Conservation (phyloP, 2,329 filamentous ascomycete genomes). For the Ciborinia camelliae region DNA sequence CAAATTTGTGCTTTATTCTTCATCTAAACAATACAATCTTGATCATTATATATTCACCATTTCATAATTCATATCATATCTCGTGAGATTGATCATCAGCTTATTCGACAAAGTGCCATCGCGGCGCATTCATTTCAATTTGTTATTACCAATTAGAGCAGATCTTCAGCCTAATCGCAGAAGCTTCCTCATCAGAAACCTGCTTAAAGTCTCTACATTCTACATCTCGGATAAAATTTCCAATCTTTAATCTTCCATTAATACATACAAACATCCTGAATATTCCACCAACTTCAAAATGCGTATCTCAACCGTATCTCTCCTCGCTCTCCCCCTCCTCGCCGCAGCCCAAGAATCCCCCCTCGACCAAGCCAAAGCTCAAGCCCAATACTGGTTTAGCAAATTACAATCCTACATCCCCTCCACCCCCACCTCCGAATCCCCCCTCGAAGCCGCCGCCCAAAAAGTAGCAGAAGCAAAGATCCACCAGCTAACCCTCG, state of each 20-base stretch:
- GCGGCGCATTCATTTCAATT: conserved; percentile 17
- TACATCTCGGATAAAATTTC: not conserved
- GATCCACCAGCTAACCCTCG: conserved; percentile 58
- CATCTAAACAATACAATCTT: not conserved
- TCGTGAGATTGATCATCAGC: not conserved
- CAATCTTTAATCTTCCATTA: not conserved
- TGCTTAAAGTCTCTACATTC: not conserved
- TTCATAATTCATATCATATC: not conserved
- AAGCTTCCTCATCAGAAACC: not conserved
- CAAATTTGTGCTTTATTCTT: not conserved
- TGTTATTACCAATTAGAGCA: not conserved
- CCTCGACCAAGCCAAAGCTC: conserved; percentile 56
- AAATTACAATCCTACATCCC: conserved; percentile 55
- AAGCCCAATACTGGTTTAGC: conserved; percentile 62
- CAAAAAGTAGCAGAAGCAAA: conserved; percentile 50
- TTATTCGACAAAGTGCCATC: conserved; percentile 5
- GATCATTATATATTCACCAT: too few species aligned
- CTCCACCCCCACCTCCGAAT: conserved; percentile 40
- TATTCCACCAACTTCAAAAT: conserved; percentile 41
- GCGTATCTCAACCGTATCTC: conserved; percentile 53
- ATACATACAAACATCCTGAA: not conserved
- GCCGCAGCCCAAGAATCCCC: conserved; percentile 50
- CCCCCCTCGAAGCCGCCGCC: conserved; percentile 44
- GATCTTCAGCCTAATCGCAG: conserved; percentile 9
- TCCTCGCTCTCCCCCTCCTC: conserved; percentile 56